Base-by-base conservation (phyloP, 257 asterid genomes). In the Salvia miltiorrhiza region DNA sequence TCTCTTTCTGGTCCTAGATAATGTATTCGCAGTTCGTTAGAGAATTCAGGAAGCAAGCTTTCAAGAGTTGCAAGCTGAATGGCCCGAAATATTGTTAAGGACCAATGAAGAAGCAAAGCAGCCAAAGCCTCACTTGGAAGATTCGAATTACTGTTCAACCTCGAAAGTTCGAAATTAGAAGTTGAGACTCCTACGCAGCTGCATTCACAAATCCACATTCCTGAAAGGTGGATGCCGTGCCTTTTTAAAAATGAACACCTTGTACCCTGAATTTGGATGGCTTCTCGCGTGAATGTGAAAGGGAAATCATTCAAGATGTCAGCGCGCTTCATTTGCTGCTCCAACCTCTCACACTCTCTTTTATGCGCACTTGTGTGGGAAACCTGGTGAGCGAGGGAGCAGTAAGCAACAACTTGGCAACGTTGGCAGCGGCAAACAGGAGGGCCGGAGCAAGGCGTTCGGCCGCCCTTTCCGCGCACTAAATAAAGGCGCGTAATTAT, bases 31-130 rank as follows among this genome's bases (percentile, higher is more conserved):
- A 91, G 76, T 70, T 86, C 85, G 17, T 73, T 71, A 37, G 82
- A 58, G 63, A 78, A 68, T 74, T 76, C 79, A 67, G 85, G 81
- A 78, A 75, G 80, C 86, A 82, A 77, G 75, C 79, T 76, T 73
- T 83, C 74, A 59, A 19, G 70, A 69, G 28, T 74, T 61, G 94
- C 90, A 69, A 88, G 90, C 77, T 84, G 86, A 76, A 83, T 54
- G 9, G 88, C 91, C 95, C 88, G 73, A 79, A 87, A 91, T 49
- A 86, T 0, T 13, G 92, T 94, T 76, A 91, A 85, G 4, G 99
- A 88, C 98, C 95, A 94, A 53, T 94, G 99, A 83, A 94, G 96
- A 81, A 94, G 92, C 73, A 91, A 76, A 73, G 96, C 92, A 72
- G 80, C 90, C 11, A 33, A 40, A 87, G 83, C 10, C 19, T 67